Evolutionary conservation across 2,329 filamentous ascomycete species (phyloP).

Genomic region (Pseudocercospora fijiensis): DNA sequence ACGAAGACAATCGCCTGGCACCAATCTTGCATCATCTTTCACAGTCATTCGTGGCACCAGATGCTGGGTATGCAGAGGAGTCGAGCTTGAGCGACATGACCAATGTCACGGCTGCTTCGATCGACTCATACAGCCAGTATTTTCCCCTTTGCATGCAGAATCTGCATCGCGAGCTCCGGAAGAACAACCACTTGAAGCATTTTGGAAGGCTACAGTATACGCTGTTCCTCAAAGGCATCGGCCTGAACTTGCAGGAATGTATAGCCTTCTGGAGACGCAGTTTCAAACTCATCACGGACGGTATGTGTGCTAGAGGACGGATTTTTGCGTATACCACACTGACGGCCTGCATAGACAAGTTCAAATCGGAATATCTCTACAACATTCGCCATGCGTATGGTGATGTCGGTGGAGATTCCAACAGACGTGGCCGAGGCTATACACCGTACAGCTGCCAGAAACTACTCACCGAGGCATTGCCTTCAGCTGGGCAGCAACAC

Average conservation of each 20-base stretch:
- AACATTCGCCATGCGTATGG: conserved; percentile 95
- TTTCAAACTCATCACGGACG: conserved; percentile 82
- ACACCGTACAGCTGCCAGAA: conserved; percentile 93
- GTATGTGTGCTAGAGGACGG: conserved; percentile 20
- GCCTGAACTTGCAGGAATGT: conserved; percentile 85
- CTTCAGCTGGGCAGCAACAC: conserved; percentile 78
- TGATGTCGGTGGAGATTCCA: conserved; percentile 89
- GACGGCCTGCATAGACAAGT: conserved; percentile 60
- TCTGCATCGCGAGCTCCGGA: conserved; percentile 79
- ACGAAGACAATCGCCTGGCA: conserved; percentile 89
- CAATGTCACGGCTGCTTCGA: conserved; percentile 72
- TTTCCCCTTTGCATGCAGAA: conserved; percentile 95
- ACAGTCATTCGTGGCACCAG: conserved; percentile 91
- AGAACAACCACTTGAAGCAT: conserved; percentile 89
- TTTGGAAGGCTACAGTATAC: conserved; percentile 91
- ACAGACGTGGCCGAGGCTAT: conserved; percentile 82
- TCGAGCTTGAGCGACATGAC: conserved; percentile 61
- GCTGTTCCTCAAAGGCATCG: conserved; percentile 94
- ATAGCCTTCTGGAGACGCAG: conserved; percentile 85
- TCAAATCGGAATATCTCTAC: conserved; percentile 97
- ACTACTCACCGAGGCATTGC: conserved; percentile 84
- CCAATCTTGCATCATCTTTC: conserved; percentile 79
- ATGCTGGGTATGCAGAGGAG: conserved; percentile 71
- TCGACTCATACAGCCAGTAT: conserved; percentile 76
- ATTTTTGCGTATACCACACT: conserved; percentile 1